Evolutionary conservation across 768 basidiomycete genomes (phyloP).

Genomic region (Agaricus subrufescens): DNA sequence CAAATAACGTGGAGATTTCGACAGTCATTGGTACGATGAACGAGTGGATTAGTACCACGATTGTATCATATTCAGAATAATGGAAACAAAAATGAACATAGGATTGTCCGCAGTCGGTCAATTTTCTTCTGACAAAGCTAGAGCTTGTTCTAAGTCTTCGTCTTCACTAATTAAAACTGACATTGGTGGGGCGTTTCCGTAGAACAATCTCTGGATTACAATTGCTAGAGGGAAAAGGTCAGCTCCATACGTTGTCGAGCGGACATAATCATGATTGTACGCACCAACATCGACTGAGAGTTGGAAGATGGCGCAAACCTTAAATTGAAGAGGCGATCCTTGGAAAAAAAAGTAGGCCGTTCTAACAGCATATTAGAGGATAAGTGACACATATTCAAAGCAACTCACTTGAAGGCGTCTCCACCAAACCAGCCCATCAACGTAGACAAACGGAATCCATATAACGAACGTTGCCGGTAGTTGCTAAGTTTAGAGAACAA

Average conservation of each 20-base stretch:
- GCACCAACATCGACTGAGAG: slow-evolving; percentile 72
- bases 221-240: slow-evolving; percentile 46
- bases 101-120: not conserved
- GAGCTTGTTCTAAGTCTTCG: slow-evolving; percentile 72
- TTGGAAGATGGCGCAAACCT: slow-evolving; percentile 80
- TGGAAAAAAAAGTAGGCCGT: slow-evolving; percentile 78
- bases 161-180: slow-evolving; percentile 47
- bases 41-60: too few relatives aligned
- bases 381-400: not conserved
- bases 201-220: slow-evolving; percentile 65
- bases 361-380: slow-evolving; percentile 30
- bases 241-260: not conserved
- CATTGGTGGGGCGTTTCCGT: slow-evolving; percentile 65
- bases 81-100: too few relatives aligned
- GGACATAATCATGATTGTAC: slow-evolving; percentile 19
- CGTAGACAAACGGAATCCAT: slow-evolving; percentile 82
- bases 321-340: slow-evolving; percentile 72
- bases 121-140: slow-evolving; percentile 56
- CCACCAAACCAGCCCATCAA: slow-evolving; percentile 81
- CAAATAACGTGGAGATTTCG: too few relatives aligned
- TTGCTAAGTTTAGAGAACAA: slow-evolving; percentile 45
- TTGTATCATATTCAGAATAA: too few relatives aligned
- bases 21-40: too few relatives aligned
- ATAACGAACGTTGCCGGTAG: slow-evolving; percentile 71
- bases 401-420: slow-evolving; percentile 74